Base-by-base conservation (phyloP, 306 rosid species). In the Vicia sativa region DNA sequence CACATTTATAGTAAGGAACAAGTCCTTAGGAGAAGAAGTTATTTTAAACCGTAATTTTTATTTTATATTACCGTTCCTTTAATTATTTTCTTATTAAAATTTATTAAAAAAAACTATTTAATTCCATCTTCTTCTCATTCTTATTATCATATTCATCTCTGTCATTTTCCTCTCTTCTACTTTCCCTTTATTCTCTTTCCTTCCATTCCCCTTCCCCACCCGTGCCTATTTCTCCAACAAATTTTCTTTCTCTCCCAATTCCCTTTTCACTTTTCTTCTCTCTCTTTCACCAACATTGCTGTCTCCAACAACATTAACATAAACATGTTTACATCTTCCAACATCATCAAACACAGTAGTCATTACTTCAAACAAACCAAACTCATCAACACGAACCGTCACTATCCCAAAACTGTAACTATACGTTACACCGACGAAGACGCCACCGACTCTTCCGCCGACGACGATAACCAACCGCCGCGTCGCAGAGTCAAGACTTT, bases 391-490 rank as follows among this genome's bases (percentile, higher is more conserved):
- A 11, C n/a, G 46, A 65, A 71, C 5, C 83, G 48, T 35, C 42
- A 64, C 2, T 29, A 21, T 23, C 87, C 91, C 1, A 80, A 76
- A 45, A 66, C 84, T 56, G 73, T 95, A 0, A 62, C 96, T 63
- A 82, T 90, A 52, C 76, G 77, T 0, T 81, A 88, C 50, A 62
- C 91, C 7, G 97, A 95, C 64, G 83, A 72, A 2, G 81, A 87
- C n/a, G 95, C 95, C 12, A 95, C 99, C 0, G 99, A 95, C 74
- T 95, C 96, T 4, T 95, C 99, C 74, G 74, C 87, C n/a, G n/a
- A n/a, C 38, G 99, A 88, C 34, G 96, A 90, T n/a, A 25, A 0
- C 29, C 14, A 34, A 0, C 16, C 25, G 34, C 57, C 64, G 25
- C 84, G 92, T 15, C 89, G 67, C 21, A 71, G 97, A 3, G 82